Evolutionary conservation across 768 basidiomycete genomes (phyloP).

Genomic region (Lactarius tabidus): DNA sequence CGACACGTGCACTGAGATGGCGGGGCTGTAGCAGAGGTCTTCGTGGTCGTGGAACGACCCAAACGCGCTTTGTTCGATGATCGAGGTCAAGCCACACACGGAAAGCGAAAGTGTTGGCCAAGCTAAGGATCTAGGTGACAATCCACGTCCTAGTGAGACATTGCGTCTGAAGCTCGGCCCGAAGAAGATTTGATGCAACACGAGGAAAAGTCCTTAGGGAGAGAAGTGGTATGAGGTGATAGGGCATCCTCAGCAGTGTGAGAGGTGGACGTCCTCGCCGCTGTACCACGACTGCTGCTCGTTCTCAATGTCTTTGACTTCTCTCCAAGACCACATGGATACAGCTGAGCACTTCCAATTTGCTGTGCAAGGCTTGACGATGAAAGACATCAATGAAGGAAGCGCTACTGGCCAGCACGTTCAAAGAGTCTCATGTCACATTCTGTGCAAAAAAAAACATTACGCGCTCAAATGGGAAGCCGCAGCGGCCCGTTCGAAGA

Average conservation of each 20-base stretch:
- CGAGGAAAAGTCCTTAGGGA: not conserved
- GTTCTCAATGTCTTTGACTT: too few species aligned
- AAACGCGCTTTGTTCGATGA: constrained; percentile 1
- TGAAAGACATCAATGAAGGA: too few species aligned
- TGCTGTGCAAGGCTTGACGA: too few species aligned
- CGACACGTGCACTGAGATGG: not conserved
- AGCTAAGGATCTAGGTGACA: not conserved
- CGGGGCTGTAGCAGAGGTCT: not conserved
- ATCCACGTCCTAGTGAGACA: not conserved
- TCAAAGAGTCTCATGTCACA: too few species aligned
- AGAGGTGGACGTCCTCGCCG: too few species aligned
- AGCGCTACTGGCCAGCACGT: too few species aligned
- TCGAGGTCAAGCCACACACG: not conserved
- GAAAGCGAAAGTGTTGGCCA: not conserved
- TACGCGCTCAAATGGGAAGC: too few species aligned
- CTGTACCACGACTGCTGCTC: too few species aligned
- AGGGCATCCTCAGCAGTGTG: not conserved
- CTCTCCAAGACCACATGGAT: too few species aligned
- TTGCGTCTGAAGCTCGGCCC: not conserved
- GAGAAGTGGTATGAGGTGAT: not conserved
- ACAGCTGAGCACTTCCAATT: too few species aligned
- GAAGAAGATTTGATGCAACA: not conserved
- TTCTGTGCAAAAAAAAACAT: too few species aligned
- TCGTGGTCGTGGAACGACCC: not conserved
- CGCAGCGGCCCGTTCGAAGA: too few species aligned